Percentiles rank a stretch among this genome's conserved stretches.
Evolutionary conservation across 768 basidiomycete genomes (phyloP).

Genomic region (Epithele typhae): DNA sequence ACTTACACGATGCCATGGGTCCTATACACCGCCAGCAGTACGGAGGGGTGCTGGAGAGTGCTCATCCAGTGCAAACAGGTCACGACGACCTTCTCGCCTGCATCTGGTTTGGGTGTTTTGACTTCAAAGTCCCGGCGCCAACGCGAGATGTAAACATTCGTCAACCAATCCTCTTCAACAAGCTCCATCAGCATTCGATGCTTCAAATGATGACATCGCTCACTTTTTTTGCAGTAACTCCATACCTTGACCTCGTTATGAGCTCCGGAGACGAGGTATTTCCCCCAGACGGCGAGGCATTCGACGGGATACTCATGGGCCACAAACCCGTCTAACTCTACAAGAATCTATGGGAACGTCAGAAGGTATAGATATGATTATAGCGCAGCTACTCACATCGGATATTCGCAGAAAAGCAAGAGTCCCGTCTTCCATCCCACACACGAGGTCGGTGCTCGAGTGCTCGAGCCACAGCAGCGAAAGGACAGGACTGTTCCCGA

Average conservation of each 20-base stretch:
- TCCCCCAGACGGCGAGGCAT: not conserved
- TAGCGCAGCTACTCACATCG: not conserved
- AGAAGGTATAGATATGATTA: too few relatives aligned
- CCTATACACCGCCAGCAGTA: not conserved
- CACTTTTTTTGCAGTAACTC: not conserved
- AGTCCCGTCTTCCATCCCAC: slow-evolving; percentile 1
- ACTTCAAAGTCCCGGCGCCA: too few relatives aligned
- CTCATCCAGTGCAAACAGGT: not conserved
- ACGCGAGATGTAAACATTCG: too few relatives aligned
- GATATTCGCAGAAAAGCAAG: not conserved
- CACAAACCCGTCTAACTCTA: not conserved
- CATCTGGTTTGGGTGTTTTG: too few relatives aligned
- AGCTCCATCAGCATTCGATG: too few relatives aligned
- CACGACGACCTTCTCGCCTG: not conserved
- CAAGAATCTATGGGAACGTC: not conserved
- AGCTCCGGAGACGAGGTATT: not conserved
- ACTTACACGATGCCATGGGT: not conserved
- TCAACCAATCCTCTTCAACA: too few relatives aligned
- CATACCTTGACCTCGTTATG: not conserved
- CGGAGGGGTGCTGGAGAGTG: not conserved
- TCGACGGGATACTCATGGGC: not conserved
- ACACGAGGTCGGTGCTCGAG: not conserved
- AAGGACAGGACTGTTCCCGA: not conserved
- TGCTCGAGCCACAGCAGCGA: not conserved
- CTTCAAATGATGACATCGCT: not conserved